Evolutionary conservation across 2,329 filamentous ascomycete species (phyloP), one percentile per base, ranked within the genome.

Genomic region (Monilinia polystroma): DNA sequence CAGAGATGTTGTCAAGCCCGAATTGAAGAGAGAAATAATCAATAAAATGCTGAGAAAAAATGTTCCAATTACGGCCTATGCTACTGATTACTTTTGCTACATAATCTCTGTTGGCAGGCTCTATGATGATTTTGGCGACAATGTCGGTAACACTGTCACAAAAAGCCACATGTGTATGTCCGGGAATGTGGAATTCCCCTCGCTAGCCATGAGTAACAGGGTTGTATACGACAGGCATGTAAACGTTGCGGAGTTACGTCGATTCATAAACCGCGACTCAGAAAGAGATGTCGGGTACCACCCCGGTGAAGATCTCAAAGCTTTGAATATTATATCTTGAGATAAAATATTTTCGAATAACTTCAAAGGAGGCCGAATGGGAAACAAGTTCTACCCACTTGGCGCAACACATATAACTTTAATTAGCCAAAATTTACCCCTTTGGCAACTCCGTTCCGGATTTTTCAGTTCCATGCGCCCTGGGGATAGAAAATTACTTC

Each of bases 21-120:
- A 49, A 8, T 5, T 64, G 12, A 64, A 55, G 14, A 20, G 51
- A 41, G 8, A 23, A 7, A 20, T 47, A 35, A 45, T 32, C 11
- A 11, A 14, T 11, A 8, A 16, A 6, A 64, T 64, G 35, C 11
- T 56, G 20, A 6, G 2, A 11, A 5, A 11, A 26, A 18, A 56
- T 12, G 49, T 11, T 7, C 55, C 52, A 12, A 5, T 4, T 18
- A n/a, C n/a, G 6, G 14, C 7, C n/a, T 66, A 23, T 29, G 63
- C 56, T 1, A 63, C 63, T 20, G 66, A 69, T 35, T 66, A 63
- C 14, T 57, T 38, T 7, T 41, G 7, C 7, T 26, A 67, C 8
- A 43, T 69, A 11, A 51, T 69, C 6, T 67, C 62, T 1, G 60
- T 69, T 12, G 65, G 59, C 5, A 43, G 2, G 10, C 56, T 65